phyloP scores from a whole-genome alignment of 1,139 yeast species.

The Kodamaea arcana region DNA sequence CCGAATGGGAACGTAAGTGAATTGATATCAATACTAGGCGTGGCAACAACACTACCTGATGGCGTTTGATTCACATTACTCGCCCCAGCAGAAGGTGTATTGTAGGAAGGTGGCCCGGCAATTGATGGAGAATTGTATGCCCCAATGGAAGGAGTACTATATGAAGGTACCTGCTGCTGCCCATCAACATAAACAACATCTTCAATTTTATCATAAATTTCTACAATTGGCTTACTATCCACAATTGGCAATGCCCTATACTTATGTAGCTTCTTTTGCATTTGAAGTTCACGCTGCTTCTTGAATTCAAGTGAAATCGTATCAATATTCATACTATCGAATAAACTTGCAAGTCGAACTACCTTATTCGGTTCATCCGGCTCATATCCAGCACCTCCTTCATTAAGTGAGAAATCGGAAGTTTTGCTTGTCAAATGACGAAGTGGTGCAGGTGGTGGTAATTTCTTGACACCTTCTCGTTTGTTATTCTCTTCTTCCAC shows the following conservation, averaged over 20 bases:
- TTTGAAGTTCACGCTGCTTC: slow-evolving; percentile 77
- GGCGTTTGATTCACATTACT: neutral
- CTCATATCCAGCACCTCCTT: slow-evolving; percentile 1
- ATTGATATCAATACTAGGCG: neutral
- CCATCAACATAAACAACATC: slow-evolving; percentile 67
- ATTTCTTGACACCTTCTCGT: slow-evolving; percentile 10
- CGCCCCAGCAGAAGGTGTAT: neutral
- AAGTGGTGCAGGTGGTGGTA: slow-evolving; percentile 16
- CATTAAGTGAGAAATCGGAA: slow-evolving; percentile 9
- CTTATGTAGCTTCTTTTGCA: slow-evolving; percentile 56
- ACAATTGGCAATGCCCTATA: slow-evolving; percentile 74
- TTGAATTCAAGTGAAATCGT: slow-evolving; percentile 83
- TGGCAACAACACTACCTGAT: neutral
- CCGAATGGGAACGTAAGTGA: neutral
- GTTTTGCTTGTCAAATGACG: slow-evolving; percentile 13
- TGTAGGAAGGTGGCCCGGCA: neutral
- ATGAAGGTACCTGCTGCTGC: slow-evolving; percentile 4
- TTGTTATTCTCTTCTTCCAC: slow-evolving; percentile 16
- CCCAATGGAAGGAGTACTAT: neutral
- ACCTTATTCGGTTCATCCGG: slow-evolving; percentile 36
- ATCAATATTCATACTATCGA: slow-evolving; percentile 76
- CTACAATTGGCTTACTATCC: slow-evolving; percentile 83
- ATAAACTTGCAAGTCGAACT: slow-evolving; percentile 60
- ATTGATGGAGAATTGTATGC: neutral
- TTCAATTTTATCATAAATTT: slow-evolving; percentile 81